These are phyloP conservation scores for Casuarina equisetifolia DNA, from an alignment of 306 rosid species.

Conservation along the genomic window DNA sequence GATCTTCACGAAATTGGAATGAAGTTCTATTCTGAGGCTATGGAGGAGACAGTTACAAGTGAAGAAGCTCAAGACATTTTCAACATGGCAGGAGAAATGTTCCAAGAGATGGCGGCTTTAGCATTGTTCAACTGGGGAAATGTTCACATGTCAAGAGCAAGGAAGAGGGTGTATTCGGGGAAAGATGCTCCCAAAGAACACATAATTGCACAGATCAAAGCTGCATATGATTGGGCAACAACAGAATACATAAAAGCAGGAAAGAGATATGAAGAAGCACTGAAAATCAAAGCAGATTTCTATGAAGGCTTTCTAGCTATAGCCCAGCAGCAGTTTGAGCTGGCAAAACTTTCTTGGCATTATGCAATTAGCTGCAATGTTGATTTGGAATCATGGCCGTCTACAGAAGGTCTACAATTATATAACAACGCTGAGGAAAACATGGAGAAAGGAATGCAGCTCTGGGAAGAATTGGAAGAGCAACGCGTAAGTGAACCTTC, in stretches of 20 bases:
- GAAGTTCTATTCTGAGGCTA: constrained; percentile 90
- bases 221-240: constrained; percentile 68
- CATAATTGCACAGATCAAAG: constrained; percentile 44
- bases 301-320: constrained; percentile 82
- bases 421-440: constrained; percentile 77
- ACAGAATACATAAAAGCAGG: constrained; percentile 66
- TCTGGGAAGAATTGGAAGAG: constrained; percentile 67
- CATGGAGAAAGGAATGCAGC: constrained; percentile 81
- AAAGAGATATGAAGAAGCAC: constrained; percentile 73
- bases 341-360: constrained; percentile 83
- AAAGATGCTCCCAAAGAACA: constrained; percentile 58
- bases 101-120: constrained; percentile 91
- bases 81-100: constrained; percentile 69
- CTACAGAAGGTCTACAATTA: constrained; percentile 59
- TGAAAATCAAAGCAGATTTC: constrained; percentile 68
- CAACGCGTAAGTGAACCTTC: constrained; percentile 38
- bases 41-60: constrained; percentile 86
- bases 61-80: constrained; percentile 86
- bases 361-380: constrained; percentile 56
- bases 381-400: constrained; percentile 55
- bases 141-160: constrained; percentile 80
- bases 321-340: constrained; percentile 76
- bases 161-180: constrained; percentile 63
- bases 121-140: constrained; percentile 97
- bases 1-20: constrained; percentile 81